Percentiles rank a stretch among this genome's conserved stretches.
Conservation (phyloP, 192 early-diverging fungal species). For the Dissophora globulifera region DNA sequence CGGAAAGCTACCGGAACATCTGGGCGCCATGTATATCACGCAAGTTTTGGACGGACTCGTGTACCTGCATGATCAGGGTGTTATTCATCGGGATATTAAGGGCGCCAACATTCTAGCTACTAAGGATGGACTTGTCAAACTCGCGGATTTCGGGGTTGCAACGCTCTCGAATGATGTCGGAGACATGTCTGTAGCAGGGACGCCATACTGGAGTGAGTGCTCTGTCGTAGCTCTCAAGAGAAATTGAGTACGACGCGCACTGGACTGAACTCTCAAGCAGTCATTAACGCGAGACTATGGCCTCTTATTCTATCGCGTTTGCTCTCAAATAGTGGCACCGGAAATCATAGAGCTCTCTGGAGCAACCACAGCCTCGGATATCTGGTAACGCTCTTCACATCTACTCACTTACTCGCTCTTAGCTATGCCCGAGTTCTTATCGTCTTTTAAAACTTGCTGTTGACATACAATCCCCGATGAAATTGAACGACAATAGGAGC, state of each 20-base stretch:
- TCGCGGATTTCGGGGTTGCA: constrained; percentile 84
- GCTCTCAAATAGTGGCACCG: constrained; percentile 63
- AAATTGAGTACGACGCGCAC: background rate
- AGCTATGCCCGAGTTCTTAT: no score
- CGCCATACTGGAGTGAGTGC: constrained; percentile 74
- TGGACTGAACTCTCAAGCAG: no score
- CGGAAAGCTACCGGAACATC: constrained; percentile 75
- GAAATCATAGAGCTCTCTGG: constrained; percentile 76
- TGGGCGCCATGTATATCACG: constrained; percentile 76
- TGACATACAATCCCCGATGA: no score
- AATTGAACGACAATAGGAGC: constrained; percentile 64
- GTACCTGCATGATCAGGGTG: constrained; percentile 86
- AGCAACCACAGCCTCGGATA: constrained; percentile 76
- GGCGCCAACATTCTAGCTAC: constrained; percentile 79
- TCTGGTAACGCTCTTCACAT: no score
- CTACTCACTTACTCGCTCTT: no score
- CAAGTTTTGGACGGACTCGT: constrained; percentile 90
- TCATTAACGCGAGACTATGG: no score
- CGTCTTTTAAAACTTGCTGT: background rate
- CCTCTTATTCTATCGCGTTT: no score
- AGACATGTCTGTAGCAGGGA: constrained; percentile 65
- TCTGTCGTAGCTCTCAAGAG: background rate
- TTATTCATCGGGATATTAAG: constrained; percentile 95
- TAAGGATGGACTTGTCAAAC: constrained; percentile 76
- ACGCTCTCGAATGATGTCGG: constrained; percentile 64